Evolutionary conservation across 2,329 filamentous ascomycete species (phyloP).

Genomic region (Knufia petricola): DNA sequence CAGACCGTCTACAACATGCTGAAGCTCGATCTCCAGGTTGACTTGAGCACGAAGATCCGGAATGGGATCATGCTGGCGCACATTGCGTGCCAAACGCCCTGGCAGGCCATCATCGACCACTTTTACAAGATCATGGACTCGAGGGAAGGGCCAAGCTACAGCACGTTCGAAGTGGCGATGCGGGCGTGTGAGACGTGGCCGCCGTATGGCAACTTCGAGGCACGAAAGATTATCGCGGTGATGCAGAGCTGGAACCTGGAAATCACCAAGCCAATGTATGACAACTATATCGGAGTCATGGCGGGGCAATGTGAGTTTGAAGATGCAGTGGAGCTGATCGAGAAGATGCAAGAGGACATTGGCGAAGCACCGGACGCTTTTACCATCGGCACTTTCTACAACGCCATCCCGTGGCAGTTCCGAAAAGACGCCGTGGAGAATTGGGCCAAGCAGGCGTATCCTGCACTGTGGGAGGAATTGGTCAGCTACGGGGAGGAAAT

Average conservation of each 20-base stretch:
- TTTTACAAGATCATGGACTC: constrained; percentile 76
- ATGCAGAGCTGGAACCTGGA: constrained; percentile 67
- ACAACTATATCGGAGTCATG: constrained; percentile 66
- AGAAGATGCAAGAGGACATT: constrained; percentile 56
- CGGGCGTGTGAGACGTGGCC: constrained; percentile 59
- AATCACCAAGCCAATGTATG: constrained; percentile 62
- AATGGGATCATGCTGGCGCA: constrained; percentile 87
- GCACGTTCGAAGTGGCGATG: constrained; percentile 71
- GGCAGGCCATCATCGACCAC: constrained; percentile 57
- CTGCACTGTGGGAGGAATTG: constrained; percentile 59
- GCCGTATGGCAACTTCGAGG: constrained; percentile 33
- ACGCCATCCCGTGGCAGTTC: constrained; percentile 56
- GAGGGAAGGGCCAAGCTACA: constrained; percentile 75
- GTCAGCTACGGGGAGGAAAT: constrained; percentile 28
- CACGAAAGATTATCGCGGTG: constrained; percentile 44
- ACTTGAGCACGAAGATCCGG: constrained; percentile 63
- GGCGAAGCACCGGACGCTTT: constrained; percentile 58
- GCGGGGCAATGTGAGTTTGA: constrained; percentile 63
- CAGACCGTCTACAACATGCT: constrained; percentile 82
- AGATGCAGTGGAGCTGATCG: constrained; percentile 56
- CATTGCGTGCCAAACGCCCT: constrained; percentile 55
- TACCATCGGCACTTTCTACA: constrained; percentile 66
- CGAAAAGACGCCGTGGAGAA: constrained; percentile 61
- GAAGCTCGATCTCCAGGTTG: constrained; percentile 78
- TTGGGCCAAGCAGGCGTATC: constrained; percentile 63